phyloP scores from a whole-genome alignment of 2,329 filamentous ascomycete species.

The Neonectria neomacrospora region DNA sequence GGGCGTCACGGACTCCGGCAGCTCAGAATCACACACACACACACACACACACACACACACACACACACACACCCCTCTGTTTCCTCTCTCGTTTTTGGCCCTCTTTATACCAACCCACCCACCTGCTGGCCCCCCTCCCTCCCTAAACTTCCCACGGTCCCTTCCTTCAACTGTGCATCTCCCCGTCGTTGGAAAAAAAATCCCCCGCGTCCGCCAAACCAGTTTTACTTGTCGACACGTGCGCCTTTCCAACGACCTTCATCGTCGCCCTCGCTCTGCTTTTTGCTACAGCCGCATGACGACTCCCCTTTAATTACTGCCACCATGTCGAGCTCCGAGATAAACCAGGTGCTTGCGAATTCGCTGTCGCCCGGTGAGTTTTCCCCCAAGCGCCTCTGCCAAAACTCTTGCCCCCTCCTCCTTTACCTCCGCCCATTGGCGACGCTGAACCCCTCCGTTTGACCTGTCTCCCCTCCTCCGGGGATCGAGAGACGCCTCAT shows the following conservation, averaged over 20 bases:
- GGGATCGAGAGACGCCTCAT: conserved; percentile 31
- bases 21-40: conserved; percentile 17
- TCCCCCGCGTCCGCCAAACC: conserved; percentile 46
- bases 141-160: conserved; percentile 31
- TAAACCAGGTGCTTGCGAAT: conserved; percentile 97
- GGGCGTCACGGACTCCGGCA: conserved; percentile 32
- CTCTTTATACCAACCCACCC: conserved; percentile 31
- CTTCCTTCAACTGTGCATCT: conserved; percentile 40
- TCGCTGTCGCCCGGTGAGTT: conserved; percentile 92
- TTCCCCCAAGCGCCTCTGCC: conserved; percentile 2
- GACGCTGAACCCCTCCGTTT: conserved; percentile 21
- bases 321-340: conserved; percentile 83
- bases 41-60: background rate
- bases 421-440: conserved; percentile 29
- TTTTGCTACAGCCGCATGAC: conserved; percentile 51
- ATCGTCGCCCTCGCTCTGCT: conserved; percentile 37
- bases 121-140: conserved; percentile 25
- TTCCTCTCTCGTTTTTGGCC: conserved; percentile 32
- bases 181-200: conserved; percentile 37
- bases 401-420: conserved; percentile 27
- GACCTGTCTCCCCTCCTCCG: conserved; percentile 20
- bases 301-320: conserved; percentile 49
- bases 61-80: conserved; percentile 12
- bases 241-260: background rate
- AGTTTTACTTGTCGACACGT: conserved; percentile 46